phyloP scores from a whole-genome alignment of 2,329 filamentous ascomycete genomes.

The Xenoacremonium recifei region DNA sequence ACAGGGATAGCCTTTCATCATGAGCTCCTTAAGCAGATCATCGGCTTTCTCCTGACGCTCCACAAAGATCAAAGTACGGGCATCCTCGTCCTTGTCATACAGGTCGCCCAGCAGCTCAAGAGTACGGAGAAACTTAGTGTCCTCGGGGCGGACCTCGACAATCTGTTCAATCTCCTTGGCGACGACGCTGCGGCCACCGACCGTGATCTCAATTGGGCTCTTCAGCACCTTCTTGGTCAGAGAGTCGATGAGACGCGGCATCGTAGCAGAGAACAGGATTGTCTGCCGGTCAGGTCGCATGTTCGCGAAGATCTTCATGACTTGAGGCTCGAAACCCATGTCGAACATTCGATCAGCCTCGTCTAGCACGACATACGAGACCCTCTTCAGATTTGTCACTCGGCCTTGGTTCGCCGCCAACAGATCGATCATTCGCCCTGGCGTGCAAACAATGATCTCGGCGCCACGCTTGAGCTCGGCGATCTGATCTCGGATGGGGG shows the following conservation, averaged over 20 bases:
- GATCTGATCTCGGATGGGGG: constrained; percentile 96
- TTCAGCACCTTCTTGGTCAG: constrained; percentile 85
- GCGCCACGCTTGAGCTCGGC: constrained; percentile 93
- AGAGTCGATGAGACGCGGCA: constrained; percentile 89
- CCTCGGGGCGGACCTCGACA: constrained; percentile 82
- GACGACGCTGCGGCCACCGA: constrained; percentile 83
- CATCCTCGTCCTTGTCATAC: constrained; percentile 85
- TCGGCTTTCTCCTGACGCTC: constrained; percentile 90
- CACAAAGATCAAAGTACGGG: constrained; percentile 86
- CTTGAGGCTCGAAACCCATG: constrained; percentile 98
- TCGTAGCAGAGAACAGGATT: constrained; percentile 93
- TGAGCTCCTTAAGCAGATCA: constrained; percentile 71
- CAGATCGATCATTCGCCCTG: constrained; percentile 93
- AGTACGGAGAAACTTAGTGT: constrained; percentile 78
- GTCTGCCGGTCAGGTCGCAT: constrained; percentile 91
- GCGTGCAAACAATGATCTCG: constrained; percentile 92
- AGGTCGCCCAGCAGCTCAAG: constrained; percentile 85
- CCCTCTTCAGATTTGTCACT: constrained; percentile 84
- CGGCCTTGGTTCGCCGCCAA: constrained; percentile 91
- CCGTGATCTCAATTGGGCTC: constrained; percentile 85
- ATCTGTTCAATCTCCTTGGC: constrained; percentile 92
- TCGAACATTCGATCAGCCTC: constrained; percentile 99
- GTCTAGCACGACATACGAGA: constrained; percentile 93
- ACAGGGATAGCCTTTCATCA: constrained; percentile 84
- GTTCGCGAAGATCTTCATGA: constrained; percentile 93